These are phyloP conservation scores for Climacium dendroides DNA, from an alignment of 225 moss, liverwort and hornwort species.

Conservation along the genomic window DNA sequence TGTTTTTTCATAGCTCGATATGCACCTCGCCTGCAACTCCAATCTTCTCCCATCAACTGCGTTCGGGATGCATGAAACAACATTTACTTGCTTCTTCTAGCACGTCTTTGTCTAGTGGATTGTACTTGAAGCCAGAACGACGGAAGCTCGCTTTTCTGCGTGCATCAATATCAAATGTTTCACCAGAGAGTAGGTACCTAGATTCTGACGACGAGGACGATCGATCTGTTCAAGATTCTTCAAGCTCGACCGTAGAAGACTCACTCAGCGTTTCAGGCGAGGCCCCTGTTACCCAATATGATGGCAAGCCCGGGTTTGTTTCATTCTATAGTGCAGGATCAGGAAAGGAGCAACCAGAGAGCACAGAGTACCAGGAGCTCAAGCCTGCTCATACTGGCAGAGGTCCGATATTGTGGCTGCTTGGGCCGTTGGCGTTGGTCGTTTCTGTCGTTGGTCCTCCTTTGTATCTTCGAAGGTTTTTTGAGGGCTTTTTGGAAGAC, in stretches of 20 bases:
- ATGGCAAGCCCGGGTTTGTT: slow-evolving; percentile 46
- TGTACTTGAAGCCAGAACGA: background rate
- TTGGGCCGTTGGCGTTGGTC: slow-evolving; percentile 76
- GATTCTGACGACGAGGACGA: slow-evolving; percentile 7
- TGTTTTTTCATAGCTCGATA: background rate
- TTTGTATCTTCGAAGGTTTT: slow-evolving; percentile 72
- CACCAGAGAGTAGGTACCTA: slow-evolving; percentile 8
- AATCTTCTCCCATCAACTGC: background rate
- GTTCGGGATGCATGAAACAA: background rate
- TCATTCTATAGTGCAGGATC: slow-evolving; percentile 13
- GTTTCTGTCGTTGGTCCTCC: slow-evolving; percentile 88
- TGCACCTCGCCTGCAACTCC: background rate
- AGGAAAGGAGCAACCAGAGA: slow-evolving; percentile 10
- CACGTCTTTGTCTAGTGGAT: background rate
- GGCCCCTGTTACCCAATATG: background rate
- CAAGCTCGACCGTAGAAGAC: slow-evolving; percentile 16
- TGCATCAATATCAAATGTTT: slow-evolving; percentile 10
- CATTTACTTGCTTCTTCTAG: background rate
- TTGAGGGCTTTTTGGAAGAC: slow-evolving; percentile 74
- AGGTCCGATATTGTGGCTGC: slow-evolving; percentile 52
- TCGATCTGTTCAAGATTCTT: slow-evolving; percentile 10
- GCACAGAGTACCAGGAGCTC: slow-evolving; percentile 4
- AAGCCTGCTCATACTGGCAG: background rate
- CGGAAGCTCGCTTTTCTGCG: background rate
- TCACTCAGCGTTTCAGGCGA: slow-evolving; percentile 30